These are phyloP conservation scores for Trametes punicea DNA, from an alignment of 768 basidiomycete genomes.

Conservation along the genomic window DNA sequence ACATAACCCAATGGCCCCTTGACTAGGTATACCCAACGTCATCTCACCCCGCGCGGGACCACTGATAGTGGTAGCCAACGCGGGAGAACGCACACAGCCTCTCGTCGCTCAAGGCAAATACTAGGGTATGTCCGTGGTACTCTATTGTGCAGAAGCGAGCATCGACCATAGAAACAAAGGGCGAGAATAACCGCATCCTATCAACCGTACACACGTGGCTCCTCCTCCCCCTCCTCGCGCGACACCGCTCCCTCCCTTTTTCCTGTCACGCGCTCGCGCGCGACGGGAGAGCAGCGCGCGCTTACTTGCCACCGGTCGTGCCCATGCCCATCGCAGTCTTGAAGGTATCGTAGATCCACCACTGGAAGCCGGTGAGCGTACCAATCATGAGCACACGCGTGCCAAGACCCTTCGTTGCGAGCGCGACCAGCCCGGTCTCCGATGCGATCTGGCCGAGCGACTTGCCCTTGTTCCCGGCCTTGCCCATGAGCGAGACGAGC, in stretches of 20 bases:
- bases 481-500: constrained; percentile 90
- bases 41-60: no score
- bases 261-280: neutral
- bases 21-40: no score
- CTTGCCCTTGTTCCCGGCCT: constrained; percentile 83
- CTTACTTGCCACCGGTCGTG: constrained; percentile 85
- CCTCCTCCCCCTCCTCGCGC: neutral
- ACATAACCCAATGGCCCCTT: no score
- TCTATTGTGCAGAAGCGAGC: constrained; percentile 17
- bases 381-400: constrained; percentile 83
- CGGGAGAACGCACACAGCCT: neutral
- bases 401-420: constrained; percentile 84
- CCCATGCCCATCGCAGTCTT: constrained; percentile 82
- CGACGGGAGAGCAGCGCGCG: no score
- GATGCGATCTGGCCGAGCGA: constrained; percentile 61
- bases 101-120: no score
- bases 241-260: neutral
- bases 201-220: constrained; percentile 9
- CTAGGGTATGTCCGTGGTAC: constrained; percentile 19
- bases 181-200: constrained; percentile 14
- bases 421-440: constrained; percentile 61
- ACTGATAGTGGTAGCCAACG: no score
- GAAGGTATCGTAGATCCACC: constrained; percentile 93
- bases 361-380: constrained; percentile 70
- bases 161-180: constrained; percentile 13